phyloP scores from a whole-genome alignment of 345 rosid genomes.

The Anastatica hierochuntica region DNA sequence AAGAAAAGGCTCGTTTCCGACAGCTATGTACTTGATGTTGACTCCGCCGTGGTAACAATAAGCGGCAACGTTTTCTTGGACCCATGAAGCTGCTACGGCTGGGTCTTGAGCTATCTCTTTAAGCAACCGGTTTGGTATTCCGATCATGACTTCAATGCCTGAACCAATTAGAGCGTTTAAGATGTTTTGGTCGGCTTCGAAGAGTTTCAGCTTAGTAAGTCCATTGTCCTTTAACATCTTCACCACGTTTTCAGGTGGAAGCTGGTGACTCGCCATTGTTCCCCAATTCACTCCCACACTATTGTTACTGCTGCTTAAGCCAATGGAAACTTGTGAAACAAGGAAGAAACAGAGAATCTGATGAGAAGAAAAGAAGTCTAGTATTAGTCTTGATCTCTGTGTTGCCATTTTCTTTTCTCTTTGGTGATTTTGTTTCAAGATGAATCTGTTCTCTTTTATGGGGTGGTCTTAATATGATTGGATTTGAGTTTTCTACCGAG shows the following conservation, averaged over 20 bases:
- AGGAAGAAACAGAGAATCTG: constrained; percentile 15
- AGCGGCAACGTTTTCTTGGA: constrained; percentile 56
- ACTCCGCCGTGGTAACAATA: constrained; percentile 47
- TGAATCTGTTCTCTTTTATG: background rate
- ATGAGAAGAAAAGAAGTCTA: background rate
- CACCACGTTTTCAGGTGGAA: constrained; percentile 59
- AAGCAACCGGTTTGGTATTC: constrained; percentile 67
- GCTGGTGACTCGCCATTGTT: constrained; percentile 54
- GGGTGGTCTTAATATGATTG: background rate
- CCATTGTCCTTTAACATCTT: constrained; percentile 52
- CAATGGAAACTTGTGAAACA: constrained; percentile 13
- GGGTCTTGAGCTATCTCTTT: constrained; percentile 37
- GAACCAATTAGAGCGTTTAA: constrained; percentile 49
- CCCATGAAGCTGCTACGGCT: constrained; percentile 57
- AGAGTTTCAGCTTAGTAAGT: constrained; percentile 57
- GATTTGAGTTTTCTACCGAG: constrained; percentile 26
- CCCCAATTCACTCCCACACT: constrained; percentile 73
- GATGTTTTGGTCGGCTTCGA: constrained; percentile 62
- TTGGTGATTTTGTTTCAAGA: background rate
- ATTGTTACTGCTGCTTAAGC: constrained; percentile 1
- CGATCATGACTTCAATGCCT: constrained; percentile 74
- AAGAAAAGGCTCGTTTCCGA: constrained; percentile 78
- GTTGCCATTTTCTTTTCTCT: constrained; percentile 14
- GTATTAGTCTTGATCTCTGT: constrained; percentile 5
- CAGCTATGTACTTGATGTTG: constrained; percentile 70